Evolutionary conservation across 768 basidiomycete genomes (phyloP), one percentile per base, ranked within the genome.

Genomic region (Hygrophoropsis aurantiaca): DNA sequence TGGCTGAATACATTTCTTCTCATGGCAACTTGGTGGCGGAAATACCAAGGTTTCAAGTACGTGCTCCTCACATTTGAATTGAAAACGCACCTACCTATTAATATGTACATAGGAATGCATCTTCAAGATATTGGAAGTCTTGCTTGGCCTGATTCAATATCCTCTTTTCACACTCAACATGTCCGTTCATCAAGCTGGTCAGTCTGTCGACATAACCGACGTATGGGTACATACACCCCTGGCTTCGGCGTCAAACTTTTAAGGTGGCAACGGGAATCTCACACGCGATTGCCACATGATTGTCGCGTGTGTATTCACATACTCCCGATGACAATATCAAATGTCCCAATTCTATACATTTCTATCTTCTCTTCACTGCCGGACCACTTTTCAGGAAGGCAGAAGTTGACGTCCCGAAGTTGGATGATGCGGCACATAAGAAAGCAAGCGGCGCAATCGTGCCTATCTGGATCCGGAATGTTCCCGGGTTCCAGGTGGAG

Each of bases 271-370:
- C 36, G 36, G 36, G n/a, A 38, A 38, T 16, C 16, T 38, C 36
- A 21, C 36, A 38, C 36, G 36, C 36, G 3, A 32, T 16, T 15
- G 42, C 11, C 23, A 20, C 32, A 36, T 51, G 56, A 50, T 33
- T 27, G 38, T 50, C 49, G 53, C 47, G 48, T 53, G 50, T 47
- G 19, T 18, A 11, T 53, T 58, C 56, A 42, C 47, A 45, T 41
- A 44, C 47, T 27, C 15, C 42, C 48, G 44, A 49, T 53, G 49
- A 44, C 47, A 40, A 42, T 51, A 53, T 50, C 44, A 51, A 56
- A 54, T 51, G 47, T 50, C 51, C 43, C 49, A 46, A 42, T 49
- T 54, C 42, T 34, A 44, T 50, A 21, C 15, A 34, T 48, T 32
- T 40, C 47, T 52, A 34, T 34, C 48, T 41, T 46, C 39, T 52